Percentiles rank a stretch among this genome's conserved stretches.
Conservation (phyloP, 495 filamentous ascomycete species). For the Podospora bellae-mahoneyi region DNA sequence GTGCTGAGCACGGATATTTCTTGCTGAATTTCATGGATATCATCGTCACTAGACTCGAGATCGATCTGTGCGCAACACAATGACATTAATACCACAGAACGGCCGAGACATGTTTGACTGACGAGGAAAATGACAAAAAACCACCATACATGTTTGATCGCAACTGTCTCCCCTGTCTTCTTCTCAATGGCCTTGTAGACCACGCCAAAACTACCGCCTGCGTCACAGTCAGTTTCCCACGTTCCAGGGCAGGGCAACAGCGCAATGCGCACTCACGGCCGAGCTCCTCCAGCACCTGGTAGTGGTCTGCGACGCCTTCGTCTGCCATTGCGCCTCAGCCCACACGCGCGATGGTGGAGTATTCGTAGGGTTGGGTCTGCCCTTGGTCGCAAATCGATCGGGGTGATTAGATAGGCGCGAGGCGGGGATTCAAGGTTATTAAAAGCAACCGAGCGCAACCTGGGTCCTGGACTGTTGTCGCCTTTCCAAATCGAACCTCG, state of each 20-base stretch:
- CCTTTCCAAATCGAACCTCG: neutral
- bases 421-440: constrained; percentile 2
- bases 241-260: neutral
- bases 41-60: constrained; percentile 95
- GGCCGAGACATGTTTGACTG: neutral
- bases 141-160: constrained; percentile 77
- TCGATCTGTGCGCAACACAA: constrained; percentile 65
- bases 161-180: constrained; percentile 80
- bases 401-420: neutral
- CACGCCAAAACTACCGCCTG: constrained; percentile 89
- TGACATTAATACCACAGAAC: neutral
- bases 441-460: constrained; percentile 9
- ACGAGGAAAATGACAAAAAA: neutral
- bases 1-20: constrained; percentile 95
- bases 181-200: constrained; percentile 95
- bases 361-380: neutral
- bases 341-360: constrained; percentile 12
- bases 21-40: constrained; percentile 96
- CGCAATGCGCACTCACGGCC: constrained; percentile 64
- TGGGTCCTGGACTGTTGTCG: neutral
- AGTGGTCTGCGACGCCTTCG: constrained; percentile 70
- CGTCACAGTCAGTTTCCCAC: constrained; percentile 20
- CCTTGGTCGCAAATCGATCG: neutral
- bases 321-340: constrained; percentile 45
- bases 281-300: constrained; percentile 88